Percentiles rank a stretch among this genome's conserved stretches.
Conservation (phyloP, 371 early-diverging fungal genomes). For the Encephalitozoon hellem region DNA sequence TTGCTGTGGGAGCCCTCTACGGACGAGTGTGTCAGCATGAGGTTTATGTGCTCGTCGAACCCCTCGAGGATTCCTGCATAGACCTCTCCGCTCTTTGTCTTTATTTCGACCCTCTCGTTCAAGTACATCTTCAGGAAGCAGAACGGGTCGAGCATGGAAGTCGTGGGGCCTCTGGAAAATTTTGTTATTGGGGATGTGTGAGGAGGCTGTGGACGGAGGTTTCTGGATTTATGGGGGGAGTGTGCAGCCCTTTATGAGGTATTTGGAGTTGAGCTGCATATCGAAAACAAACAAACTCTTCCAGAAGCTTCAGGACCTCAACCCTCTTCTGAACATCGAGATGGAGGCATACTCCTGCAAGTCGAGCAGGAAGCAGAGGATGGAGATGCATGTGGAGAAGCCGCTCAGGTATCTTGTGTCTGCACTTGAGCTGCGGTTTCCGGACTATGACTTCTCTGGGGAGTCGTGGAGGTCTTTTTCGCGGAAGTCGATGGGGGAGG, state of each 20-base stretch:
- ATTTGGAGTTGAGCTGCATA: slow-evolving; percentile 18
- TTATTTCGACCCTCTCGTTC: slow-evolving; percentile 38
- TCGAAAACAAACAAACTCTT: slow-evolving; percentile 40
- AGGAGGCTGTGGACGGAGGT: not conserved
- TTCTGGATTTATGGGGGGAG: not conserved
- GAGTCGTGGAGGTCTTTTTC: not conserved
- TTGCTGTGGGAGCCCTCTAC: slow-evolving; percentile 1
- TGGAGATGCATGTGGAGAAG: not conserved
- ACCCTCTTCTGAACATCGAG: slow-evolving; percentile 11
- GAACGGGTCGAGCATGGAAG: slow-evolving; percentile 40
- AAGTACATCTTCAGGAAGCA: slow-evolving; percentile 51
- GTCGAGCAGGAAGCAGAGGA: slow-evolving; percentile 22
- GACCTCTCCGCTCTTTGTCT: slow-evolving; percentile 42
- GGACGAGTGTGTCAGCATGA: slow-evolving; percentile 29
- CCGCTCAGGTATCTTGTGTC: slow-evolving; percentile 25
- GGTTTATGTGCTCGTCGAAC: slow-evolving; percentile 57
- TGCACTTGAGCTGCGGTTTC: slow-evolving; percentile 29
- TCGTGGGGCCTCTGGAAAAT: not conserved
- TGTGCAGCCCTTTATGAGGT: slow-evolving; percentile 28
- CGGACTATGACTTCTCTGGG: slow-evolving; percentile 21
- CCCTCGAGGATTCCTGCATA: slow-evolving; percentile 43
- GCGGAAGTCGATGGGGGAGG: not conserved
- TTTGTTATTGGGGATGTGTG: not conserved
- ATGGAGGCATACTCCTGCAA: slow-evolving; percentile 49
- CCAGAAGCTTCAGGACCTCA: not conserved